Percentiles rank a stretch among this genome's conserved stretches.
Conservation (phyloP, 2,329 filamentous ascomycete species). For the Colletotrichum euphorbiae region DNA sequence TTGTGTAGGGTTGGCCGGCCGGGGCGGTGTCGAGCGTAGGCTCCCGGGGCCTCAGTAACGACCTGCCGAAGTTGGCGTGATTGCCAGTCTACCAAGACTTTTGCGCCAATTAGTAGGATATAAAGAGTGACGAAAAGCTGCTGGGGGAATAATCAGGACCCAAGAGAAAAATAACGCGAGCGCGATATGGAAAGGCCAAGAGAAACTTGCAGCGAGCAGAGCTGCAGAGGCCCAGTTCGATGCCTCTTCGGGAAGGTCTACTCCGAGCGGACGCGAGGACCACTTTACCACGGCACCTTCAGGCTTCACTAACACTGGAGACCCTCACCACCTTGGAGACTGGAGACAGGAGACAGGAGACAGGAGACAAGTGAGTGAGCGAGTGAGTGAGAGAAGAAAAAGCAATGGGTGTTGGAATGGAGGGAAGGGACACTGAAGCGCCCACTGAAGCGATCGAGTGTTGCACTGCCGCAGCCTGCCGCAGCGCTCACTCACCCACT, state of each 20-base stretch:
- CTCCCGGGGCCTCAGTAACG: slow-evolving; percentile 1
- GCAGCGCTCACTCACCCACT: no score
- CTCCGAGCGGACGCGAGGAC: slow-evolving; percentile 12
- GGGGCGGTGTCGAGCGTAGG: slow-evolving; percentile 1
- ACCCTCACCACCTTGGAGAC: no score
- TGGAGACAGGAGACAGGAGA: no score
- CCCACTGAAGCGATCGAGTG: slow-evolving; percentile 7
- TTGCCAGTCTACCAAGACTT: slow-evolving; percentile 17
- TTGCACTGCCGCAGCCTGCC: slow-evolving; percentile 6
- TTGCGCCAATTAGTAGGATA: not conserved
- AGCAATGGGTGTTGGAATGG: not conserved
- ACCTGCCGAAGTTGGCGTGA: slow-evolving; percentile 36
- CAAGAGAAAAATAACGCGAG: not conserved
- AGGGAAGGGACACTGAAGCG: not conserved
- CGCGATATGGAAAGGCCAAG: slow-evolving; percentile 30
- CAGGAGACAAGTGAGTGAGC: no score
- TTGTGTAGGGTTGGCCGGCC: not conserved
- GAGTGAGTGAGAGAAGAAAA: not conserved
- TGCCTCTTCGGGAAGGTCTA: slow-evolving; percentile 38
- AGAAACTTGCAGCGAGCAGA: slow-evolving; percentile 3
- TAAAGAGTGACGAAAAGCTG: not conserved
- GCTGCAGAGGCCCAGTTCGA: not conserved
- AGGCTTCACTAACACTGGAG: no score
- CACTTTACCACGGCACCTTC: not conserved
- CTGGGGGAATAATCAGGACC: not conserved